Evolutionary conservation across 441 rosid species (phyloP).

Genomic region (Manihot esculenta): DNA sequence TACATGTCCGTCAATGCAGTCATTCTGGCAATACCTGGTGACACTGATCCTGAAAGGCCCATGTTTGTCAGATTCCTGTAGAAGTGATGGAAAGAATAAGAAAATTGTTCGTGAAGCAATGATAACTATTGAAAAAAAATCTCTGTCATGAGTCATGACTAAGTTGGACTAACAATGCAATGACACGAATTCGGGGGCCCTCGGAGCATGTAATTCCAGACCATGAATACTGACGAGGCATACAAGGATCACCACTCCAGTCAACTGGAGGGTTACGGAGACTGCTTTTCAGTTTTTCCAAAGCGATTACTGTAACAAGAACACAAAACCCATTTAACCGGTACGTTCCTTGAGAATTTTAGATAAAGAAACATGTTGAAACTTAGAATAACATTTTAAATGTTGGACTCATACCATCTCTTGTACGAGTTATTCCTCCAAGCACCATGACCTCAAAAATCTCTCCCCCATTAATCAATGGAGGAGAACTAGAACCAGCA

Average conservation of each 20-base stretch:
- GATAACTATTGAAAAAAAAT: constrained; percentile 11
- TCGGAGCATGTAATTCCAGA: constrained; percentile 69
- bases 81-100: constrained; percentile 14
- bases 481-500: constrained; percentile 50
- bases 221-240: constrained; percentile 70
- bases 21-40: constrained; percentile 54
- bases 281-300: constrained; percentile 46
- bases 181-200: constrained; percentile 64
- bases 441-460: constrained; percentile 50
- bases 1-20: constrained; percentile 80
- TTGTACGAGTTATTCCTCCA: constrained; percentile 68
- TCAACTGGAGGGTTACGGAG: constrained; percentile 59
- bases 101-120: constrained; percentile 17
- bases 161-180: constrained; percentile 60
- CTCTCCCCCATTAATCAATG: constrained; percentile 82
- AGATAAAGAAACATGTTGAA: too few relatives aligned
- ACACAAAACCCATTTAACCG: background rate
- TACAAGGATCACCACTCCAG: constrained; percentile 91
- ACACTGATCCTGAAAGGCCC: constrained; percentile 66
- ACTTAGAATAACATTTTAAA: background rate
- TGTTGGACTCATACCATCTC: constrained; percentile 60
- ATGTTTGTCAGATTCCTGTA: constrained; percentile 71
- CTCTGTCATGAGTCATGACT: constrained; percentile 3
- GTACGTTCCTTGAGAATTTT: too few relatives aligned
- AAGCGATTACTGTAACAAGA: constrained; percentile 53